Evolutionary conservation across 2,329 filamentous ascomycete species (phyloP).

Genomic region (Alternaria solani): DNA sequence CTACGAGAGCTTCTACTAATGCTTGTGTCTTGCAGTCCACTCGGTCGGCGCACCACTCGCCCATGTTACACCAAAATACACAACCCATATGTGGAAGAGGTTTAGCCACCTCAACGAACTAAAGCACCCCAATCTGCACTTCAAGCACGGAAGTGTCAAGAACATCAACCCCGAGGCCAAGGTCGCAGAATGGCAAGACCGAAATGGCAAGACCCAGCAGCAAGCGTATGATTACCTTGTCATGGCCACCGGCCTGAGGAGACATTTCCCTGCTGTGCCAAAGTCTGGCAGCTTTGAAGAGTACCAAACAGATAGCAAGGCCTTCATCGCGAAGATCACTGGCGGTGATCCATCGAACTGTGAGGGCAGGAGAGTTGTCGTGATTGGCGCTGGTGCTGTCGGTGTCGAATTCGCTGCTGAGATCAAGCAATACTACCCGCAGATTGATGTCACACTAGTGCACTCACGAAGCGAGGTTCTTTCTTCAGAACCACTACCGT

Average conservation of each 20-base stretch:
- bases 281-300: conserved; percentile 68
- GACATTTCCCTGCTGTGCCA: conserved; percentile 77
- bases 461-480: conserved; percentile 76
- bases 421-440: conserved; percentile 72
- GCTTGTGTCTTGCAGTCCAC: conserved; percentile 64
- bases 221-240: conserved; percentile 77
- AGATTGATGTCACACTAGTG: conserved; percentile 73
- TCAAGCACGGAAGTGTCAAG: conserved; percentile 71
- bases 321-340: conserved; percentile 63
- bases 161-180: conserved; percentile 68
- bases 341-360: conserved; percentile 37
- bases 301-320: conserved; percentile 68
- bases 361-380: conserved; percentile 63
- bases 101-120: conserved; percentile 73
- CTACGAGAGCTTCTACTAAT: conserved; percentile 26
- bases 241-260: conserved; percentile 72
- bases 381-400: conserved; percentile 82
- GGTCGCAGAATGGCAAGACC: conserved; percentile 64
- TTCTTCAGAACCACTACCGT: conserved; percentile 75
- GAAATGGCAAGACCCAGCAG: conserved; percentile 56
- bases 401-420: conserved; percentile 85
- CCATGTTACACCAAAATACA: conserved; percentile 69
- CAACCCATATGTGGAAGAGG: conserved; percentile 73
- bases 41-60: conserved; percentile 78
- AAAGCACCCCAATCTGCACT: conserved; percentile 67